phyloP scores from a whole-genome alignment of 352 stramenopile genomes.

The Phytopythium kandeliae region DNA sequence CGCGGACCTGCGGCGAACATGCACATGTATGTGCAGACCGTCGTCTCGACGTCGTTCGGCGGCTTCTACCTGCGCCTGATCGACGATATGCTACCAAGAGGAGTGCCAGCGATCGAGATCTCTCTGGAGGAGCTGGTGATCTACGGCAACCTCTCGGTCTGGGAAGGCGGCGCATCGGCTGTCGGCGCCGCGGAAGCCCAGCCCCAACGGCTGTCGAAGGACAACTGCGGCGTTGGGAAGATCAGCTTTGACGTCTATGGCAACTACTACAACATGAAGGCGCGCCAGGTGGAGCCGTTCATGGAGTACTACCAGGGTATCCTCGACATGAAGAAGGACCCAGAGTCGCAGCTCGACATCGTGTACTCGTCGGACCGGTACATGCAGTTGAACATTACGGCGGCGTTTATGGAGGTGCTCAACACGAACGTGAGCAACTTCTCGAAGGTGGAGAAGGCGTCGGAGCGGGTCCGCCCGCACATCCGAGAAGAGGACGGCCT shows the following conservation, averaged over 20 bases:
- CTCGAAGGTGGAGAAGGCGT: conserved; percentile 42
- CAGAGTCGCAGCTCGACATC: conserved; percentile 49
- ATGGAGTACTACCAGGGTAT: conserved; percentile 82
- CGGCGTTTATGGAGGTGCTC: conserved; percentile 75
- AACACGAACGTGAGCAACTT: conserved; percentile 66
- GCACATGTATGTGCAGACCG: conserved; percentile 72
- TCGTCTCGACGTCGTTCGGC: conserved; percentile 77
- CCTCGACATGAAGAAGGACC: conserved; percentile 76
- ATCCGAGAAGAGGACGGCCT: conserved; percentile 78
- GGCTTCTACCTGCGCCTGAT: conserved; percentile 85
- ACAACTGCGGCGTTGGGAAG: conserved; percentile 69
- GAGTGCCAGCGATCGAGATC: conserved; percentile 69
- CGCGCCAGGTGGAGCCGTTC: conserved; percentile 74
- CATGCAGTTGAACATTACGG: conserved; percentile 83
- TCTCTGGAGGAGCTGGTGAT: conserved; percentile 74
- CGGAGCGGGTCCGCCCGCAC: conserved; percentile 51
- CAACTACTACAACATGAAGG: conserved; percentile 86
- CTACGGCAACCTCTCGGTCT: conserved; percentile 66
- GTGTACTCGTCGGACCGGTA: conserved; percentile 80
- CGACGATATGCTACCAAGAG: conserved; percentile 72
- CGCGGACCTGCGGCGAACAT: conserved; percentile 10
- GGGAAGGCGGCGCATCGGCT: conserved; percentile 34
- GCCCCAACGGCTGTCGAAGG: conserved; percentile 36
- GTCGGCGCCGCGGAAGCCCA: conserved; percentile 4
- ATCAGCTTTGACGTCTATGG: conserved; percentile 80